phyloP scores from a whole-genome alignment of 257 asterid genomes.

The Capsicum baccatum region DNA sequence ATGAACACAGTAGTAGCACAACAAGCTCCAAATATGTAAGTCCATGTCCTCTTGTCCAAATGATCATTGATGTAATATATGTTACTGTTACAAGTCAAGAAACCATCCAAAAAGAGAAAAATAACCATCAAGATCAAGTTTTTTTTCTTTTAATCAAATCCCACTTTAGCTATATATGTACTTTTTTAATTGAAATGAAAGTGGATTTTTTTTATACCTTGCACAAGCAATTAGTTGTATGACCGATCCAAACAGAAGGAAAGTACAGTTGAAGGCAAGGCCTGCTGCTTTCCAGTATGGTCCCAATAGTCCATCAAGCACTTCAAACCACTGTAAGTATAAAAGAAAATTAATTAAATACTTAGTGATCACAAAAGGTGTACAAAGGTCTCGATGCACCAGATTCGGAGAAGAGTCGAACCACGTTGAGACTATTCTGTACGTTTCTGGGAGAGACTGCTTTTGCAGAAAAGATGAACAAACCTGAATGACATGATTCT shows the following conservation, averaged over 20 bases:
- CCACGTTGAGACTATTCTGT: no score
- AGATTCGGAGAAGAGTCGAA: neutral
- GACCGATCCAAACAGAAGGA: conserved; percentile 94
- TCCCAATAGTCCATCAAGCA: conserved; percentile 89
- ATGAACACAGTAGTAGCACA: conserved; percentile 97
- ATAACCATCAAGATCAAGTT: neutral
- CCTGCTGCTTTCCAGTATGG: conserved; percentile 98
- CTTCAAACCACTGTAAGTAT: conserved; percentile 86
- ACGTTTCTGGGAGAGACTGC: neutral
- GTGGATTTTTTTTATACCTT: conserved; percentile 53
- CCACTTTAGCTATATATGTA: neutral
- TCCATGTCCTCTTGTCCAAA: conserved; percentile 99
- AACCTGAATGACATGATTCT: conserved; percentile 97
- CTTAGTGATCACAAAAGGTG: neutral
- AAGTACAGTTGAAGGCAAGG: conserved; percentile 95
- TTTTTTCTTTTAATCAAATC: neutral
- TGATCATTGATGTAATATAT: conserved; percentile 90
- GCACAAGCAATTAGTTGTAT: conserved; percentile 98
- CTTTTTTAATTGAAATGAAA: neutral
- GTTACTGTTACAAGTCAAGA: conserved; percentile 53
- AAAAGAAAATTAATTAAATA: neutral
- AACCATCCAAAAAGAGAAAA: conserved; percentile 13
- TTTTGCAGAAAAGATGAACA: neutral
- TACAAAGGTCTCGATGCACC: neutral
- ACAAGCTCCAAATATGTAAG: conserved; percentile 98